phyloP scores from a whole-genome alignment of 1,139 yeast species.

The Geotrichum klebahnii region DNA sequence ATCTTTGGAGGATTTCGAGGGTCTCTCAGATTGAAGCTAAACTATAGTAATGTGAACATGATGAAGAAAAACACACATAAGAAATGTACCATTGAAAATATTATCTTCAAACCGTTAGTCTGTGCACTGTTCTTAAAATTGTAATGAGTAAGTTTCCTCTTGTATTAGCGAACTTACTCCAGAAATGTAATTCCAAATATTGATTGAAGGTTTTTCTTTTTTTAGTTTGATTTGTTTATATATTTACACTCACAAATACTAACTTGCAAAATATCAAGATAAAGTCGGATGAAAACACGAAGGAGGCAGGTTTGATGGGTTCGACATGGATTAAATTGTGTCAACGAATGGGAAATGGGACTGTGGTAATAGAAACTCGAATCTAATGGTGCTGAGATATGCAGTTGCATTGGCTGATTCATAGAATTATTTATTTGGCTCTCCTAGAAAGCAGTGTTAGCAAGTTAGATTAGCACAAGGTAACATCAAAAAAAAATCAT shows the following conservation, averaged over 20 bases:
- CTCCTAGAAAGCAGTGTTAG: constrained; percentile 7
- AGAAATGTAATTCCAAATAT: not conserved
- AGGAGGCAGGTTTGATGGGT: not conserved
- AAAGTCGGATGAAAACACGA: constrained; percentile 1
- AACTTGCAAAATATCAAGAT: constrained; percentile 3
- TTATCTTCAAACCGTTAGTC: not conserved
- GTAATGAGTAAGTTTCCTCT: no score
- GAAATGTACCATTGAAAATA: not conserved
- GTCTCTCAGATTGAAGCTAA: not conserved
- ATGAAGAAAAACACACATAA: not conserved
- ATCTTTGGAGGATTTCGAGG: constrained; percentile 1
- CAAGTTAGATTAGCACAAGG: not conserved
- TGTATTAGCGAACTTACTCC: no score
- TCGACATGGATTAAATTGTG: no score
- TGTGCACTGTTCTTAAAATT: no score
- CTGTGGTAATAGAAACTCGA: not conserved
- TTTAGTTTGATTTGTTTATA: constrained; percentile 1
- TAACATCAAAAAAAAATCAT: constrained; percentile 7
- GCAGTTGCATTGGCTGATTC: not conserved
- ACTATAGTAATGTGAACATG: not conserved
- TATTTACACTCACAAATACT: constrained; percentile 8
- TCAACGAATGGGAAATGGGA: no score
- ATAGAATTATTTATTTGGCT: constrained; percentile 1
- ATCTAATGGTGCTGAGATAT: not conserved
- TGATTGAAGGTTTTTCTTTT: not conserved